A percentile compares a stretch with the other conserved stretches of the same genome.
Conservation (phyloP, 2,329 filamentous ascomycete genomes). For the Myriosclerotinia curreyana region DNA sequence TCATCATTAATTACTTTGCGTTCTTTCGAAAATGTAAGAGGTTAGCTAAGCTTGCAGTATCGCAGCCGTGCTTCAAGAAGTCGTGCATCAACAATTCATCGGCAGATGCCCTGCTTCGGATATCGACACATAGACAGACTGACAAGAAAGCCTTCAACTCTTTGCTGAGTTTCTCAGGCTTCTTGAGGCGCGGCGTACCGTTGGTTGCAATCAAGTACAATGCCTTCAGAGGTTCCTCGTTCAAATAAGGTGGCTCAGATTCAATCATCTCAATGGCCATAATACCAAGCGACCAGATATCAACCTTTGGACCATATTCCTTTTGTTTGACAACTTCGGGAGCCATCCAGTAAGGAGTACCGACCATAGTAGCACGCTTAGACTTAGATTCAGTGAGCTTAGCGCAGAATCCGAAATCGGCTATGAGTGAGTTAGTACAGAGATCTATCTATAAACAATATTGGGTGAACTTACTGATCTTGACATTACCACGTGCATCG, state of each 20-base stretch:
- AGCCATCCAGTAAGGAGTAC: conserved; percentile 99
- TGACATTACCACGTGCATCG: conserved; percentile 92
- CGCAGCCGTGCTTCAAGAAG: conserved; percentile 89
- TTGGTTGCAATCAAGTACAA: conserved; percentile 97
- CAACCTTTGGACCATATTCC: conserved; percentile 96
- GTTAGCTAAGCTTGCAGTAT: conserved; percentile 76
- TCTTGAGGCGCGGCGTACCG: conserved; percentile 93
- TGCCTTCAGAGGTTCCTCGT: conserved; percentile 87
- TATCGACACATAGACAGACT: conserved; percentile 94
- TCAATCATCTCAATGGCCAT: conserved; percentile 99
- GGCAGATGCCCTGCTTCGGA: conserved; percentile 89
- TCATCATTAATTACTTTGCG: conserved; percentile 49
- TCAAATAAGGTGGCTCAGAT: conserved; percentile 94
- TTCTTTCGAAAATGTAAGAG: conserved; percentile 83
- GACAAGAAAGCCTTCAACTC: conserved; percentile 96
- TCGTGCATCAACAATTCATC: conserved; percentile 88
- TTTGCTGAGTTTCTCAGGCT: conserved; percentile 95
- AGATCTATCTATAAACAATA: not conserved
- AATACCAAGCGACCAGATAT: conserved; percentile 97
- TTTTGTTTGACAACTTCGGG: conserved; percentile 96
- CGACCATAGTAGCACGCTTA: conserved; percentile 98
- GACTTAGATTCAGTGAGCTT: conserved; percentile 97
- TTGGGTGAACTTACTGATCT: conserved; percentile 69
- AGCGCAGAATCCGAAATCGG: conserved; percentile 97
- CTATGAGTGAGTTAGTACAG: conserved; percentile 48